Percentiles rank a stretch among this genome's conserved stretches.
Evolutionary conservation across 1,284 basidiomycete genomes (phyloP).

Genomic region (Chalciporus piperatoides): DNA sequence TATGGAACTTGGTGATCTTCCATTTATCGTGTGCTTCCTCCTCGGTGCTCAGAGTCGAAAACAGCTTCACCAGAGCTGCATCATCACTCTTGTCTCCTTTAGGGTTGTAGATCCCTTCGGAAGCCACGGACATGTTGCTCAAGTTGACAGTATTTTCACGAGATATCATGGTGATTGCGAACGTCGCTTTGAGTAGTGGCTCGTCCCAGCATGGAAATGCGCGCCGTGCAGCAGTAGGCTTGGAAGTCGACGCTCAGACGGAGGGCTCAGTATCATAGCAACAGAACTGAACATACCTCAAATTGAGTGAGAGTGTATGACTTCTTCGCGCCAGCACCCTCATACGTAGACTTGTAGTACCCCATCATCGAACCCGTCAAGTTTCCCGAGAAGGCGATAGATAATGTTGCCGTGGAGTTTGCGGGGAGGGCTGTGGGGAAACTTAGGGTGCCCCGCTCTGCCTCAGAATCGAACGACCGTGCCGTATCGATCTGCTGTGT

Average conservation of each 20-base stretch:
- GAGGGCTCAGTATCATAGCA: background rate
- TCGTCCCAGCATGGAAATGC: slow-evolving; percentile 94
- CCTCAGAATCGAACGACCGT: slow-evolving; percentile 53
- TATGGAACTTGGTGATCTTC: slow-evolving; percentile 80
- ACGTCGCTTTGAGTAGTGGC: slow-evolving; percentile 88
- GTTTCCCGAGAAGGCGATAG: slow-evolving; percentile 59
- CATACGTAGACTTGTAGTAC: slow-evolving; percentile 63
- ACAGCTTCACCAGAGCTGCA: slow-evolving; percentile 32
- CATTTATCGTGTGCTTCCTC: slow-evolving; percentile 48
- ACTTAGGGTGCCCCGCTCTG: slow-evolving; percentile 62
- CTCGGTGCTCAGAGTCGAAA: slow-evolving; percentile 36
- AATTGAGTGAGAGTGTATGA: slow-evolving; percentile 83
- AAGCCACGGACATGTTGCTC: slow-evolving; percentile 82
- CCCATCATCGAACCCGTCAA: slow-evolving; percentile 71
- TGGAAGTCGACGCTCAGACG: slow-evolving; percentile 32
- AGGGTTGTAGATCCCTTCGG: slow-evolving; percentile 46
- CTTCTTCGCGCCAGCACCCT: slow-evolving; percentile 53
- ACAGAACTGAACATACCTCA: slow-evolving; percentile 44
- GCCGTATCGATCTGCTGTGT: slow-evolving; percentile 47
- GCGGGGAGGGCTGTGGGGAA: slow-evolving; percentile 56
- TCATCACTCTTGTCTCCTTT: slow-evolving; percentile 31
- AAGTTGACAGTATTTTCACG: slow-evolving; percentile 72
- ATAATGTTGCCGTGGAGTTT: slow-evolving; percentile 61
- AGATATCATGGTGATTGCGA: slow-evolving; percentile 80
- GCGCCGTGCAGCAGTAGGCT: slow-evolving; percentile 84